phyloP scores from a whole-genome alignment of 768 basidiomycete species.

The Phallus indusiatus region DNA sequence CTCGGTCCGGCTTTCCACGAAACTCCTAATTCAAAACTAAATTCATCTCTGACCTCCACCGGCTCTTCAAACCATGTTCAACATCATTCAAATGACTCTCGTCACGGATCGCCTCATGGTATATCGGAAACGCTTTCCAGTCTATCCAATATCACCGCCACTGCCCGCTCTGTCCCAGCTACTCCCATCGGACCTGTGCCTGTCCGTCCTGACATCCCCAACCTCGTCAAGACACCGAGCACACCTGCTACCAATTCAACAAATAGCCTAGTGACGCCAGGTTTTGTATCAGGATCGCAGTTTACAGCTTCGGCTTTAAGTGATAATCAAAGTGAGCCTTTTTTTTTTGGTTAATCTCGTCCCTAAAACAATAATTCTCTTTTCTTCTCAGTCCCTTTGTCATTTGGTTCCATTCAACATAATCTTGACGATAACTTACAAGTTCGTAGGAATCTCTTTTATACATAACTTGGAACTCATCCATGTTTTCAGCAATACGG shows the following conservation, averaged over 20 bases:
- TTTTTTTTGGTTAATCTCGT: neutral
- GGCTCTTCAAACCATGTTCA: constrained; percentile 50
- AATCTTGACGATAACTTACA: constrained; percentile 43
- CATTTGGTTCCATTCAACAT: constrained; percentile 44
- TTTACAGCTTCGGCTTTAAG: neutral
- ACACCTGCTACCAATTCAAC: constrained; percentile 51
- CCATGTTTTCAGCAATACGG: constrained; percentile 6
- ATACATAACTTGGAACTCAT: constrained; percentile 4
- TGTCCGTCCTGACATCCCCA: constrained; percentile 20
- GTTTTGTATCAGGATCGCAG: constrained; percentile 32
- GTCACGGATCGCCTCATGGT: constrained; percentile 66
- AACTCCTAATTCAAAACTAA: constrained; percentile 28
- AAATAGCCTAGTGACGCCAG: constrained; percentile 54
- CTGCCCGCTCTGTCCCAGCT: constrained; percentile 69
- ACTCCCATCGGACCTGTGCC: constrained; percentile 54
- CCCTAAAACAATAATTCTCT: neutral
- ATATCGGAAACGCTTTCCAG: constrained; percentile 49
- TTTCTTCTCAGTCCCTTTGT: constrained; percentile 24
- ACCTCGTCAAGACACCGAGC: constrained; percentile 57
- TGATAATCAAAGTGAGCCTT: neutral
- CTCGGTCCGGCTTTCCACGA: constrained; percentile 50
- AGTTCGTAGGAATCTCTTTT: constrained; percentile 28
- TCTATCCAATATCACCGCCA: constrained; percentile 27
- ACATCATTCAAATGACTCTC: constrained; percentile 43
- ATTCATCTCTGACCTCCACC: constrained; percentile 44